These are phyloP conservation scores for Cylindrodendrum hubeiense DNA, from an alignment of 2,329 filamentous ascomycete species.

Conservation along the genomic window DNA sequence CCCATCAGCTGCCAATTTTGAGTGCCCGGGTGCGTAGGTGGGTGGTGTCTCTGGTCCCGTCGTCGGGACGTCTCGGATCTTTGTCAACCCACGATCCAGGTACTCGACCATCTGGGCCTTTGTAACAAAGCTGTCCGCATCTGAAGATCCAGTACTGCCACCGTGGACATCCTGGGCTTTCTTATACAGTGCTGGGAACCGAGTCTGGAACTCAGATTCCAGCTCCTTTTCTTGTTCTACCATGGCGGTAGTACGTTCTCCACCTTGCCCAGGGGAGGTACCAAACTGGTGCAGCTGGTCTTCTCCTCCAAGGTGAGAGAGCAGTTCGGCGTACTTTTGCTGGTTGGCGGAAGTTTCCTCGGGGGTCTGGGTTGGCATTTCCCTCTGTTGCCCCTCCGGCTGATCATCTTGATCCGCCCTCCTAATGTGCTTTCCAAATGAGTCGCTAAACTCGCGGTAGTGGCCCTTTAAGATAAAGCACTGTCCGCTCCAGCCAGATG, in stretches of 20 bases:
- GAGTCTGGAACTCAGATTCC: slow-evolving; percentile 61
- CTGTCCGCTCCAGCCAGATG: slow-evolving; percentile 62
- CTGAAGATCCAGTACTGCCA: slow-evolving; percentile 45
- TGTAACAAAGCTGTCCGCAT: slow-evolving; percentile 54
- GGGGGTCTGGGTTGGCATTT: slow-evolving; percentile 26
- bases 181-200: slow-evolving; percentile 59
- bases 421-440: slow-evolving; percentile 64
- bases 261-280: slow-evolving; percentile 52
- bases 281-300: slow-evolving; percentile 54
- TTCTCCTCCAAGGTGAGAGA: slow-evolving; percentile 58
- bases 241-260: slow-evolving; percentile 56
- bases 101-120: slow-evolving; percentile 63
- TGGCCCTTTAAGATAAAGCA: slow-evolving; percentile 68
- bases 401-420: slow-evolving; percentile 55
- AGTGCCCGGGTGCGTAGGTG: slow-evolving; percentile 44
- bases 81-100: slow-evolving; percentile 60
- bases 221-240: slow-evolving; percentile 61
- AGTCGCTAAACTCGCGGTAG: slow-evolving; percentile 66
- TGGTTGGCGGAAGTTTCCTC: slow-evolving; percentile 46
- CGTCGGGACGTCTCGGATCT: slow-evolving; percentile 52
- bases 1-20: slow-evolving; percentile 47
- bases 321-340: slow-evolving; percentile 59
- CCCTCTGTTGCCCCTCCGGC: slow-evolving; percentile 50
- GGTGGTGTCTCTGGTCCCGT: slow-evolving; percentile 27
- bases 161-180: slow-evolving; percentile 56